A percentile compares a stretch with the other conserved stretches of the same genome.
Evolutionary conservation across 2,329 filamentous ascomycete genomes (phyloP).

Genomic region (Verticillium zaregamsianum): DNA sequence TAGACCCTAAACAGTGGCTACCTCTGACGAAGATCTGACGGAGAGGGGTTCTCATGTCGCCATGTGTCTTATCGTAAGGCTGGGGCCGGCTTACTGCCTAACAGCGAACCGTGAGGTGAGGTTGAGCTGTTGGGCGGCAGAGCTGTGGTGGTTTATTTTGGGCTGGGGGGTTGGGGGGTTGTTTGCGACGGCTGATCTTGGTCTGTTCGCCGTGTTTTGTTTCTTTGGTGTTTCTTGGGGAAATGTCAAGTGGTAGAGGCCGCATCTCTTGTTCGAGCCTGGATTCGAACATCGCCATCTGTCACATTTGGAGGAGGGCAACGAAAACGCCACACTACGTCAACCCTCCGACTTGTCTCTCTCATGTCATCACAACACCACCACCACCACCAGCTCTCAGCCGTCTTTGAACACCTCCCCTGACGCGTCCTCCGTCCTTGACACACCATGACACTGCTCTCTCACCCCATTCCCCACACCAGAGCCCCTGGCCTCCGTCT

Average conservation of each 20-base stretch:
- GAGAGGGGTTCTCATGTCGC: no score
- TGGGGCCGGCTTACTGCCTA: no score
- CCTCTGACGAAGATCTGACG: no score
- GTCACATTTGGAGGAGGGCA: background rate
- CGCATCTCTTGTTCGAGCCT: background rate
- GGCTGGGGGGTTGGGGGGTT: background rate
- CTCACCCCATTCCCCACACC: background rate
- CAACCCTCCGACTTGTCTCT: background rate
- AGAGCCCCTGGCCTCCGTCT: background rate
- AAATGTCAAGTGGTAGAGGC: no score
- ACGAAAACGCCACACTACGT: background rate
- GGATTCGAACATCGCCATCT: background rate
- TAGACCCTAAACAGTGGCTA: background rate
- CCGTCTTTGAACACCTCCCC: slow-evolving; percentile 5
- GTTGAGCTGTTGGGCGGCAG: background rate
- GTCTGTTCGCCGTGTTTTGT: background rate
- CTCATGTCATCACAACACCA: background rate
- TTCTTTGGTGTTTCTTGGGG: background rate
- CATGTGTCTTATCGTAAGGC: no score
- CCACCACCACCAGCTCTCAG: background rate
- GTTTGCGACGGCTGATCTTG: background rate
- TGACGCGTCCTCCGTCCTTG: background rate
- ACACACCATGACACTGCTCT: background rate
- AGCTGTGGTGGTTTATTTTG: background rate
- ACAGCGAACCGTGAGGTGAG: no score